phyloP scores from a whole-genome alignment of 176 grass and related monocot genomes.

The Oryza glumipatula region DNA sequence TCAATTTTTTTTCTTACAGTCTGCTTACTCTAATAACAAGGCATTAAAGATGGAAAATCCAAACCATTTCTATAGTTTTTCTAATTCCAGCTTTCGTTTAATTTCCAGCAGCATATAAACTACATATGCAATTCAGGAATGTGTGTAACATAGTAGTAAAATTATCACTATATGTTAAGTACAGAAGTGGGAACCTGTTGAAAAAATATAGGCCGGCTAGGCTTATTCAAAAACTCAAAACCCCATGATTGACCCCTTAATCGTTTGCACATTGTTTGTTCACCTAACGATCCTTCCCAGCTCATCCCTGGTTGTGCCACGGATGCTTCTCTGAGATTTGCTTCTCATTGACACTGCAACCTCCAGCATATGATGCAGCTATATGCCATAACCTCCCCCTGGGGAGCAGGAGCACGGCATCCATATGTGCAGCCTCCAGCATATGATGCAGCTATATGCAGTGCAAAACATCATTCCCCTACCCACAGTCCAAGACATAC shows the following conservation, averaged over 20 bases:
- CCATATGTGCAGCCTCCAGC: background rate
- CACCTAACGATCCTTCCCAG: slow-evolving; percentile 24
- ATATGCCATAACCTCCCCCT: background rate
- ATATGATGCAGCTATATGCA: background rate
- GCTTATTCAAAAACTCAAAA: background rate
- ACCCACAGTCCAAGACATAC: slow-evolving; percentile 42
- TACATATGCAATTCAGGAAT: background rate
- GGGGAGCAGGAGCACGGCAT: background rate
- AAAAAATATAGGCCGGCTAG: background rate
- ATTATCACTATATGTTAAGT: background rate
- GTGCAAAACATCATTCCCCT: slow-evolving; percentile 26
- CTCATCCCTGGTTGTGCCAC: slow-evolving; percentile 33
- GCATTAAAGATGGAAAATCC: background rate
- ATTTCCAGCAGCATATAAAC: background rate
- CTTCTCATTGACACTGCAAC: slow-evolving; percentile 39
- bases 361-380: slow-evolving; percentile 9
- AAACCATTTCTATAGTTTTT: background rate
- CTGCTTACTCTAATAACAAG: too few species aligned
- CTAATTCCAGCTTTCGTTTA: background rate
- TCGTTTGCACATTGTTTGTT: slow-evolving; percentile 28
- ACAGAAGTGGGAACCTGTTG: background rate
- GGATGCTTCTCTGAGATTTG: slow-evolving; percentile 37
- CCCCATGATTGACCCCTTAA: background rate
- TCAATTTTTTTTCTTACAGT: too few species aligned
- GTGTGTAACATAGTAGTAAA: background rate